These are phyloP conservation scores for Tetradesmus obliquus DNA, from an alignment of 139 green algal species.

Conservation along the genomic window DNA sequence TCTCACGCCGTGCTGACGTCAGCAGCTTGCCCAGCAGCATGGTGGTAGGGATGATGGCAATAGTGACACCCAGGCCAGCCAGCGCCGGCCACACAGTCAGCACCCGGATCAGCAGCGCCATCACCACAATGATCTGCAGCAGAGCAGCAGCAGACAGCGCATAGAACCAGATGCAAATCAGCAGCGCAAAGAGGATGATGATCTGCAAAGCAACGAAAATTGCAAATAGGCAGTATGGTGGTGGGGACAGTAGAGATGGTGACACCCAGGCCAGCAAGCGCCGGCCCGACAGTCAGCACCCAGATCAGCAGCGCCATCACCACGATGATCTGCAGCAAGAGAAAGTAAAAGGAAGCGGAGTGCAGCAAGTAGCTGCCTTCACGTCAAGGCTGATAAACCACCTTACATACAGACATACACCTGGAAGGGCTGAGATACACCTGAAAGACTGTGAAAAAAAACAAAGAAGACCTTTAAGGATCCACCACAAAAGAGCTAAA, in stretches of 20 bases:
- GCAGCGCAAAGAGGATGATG: neutral
- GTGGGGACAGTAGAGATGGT: neutral
- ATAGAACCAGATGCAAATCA: neutral
- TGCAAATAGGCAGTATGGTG: neutral
- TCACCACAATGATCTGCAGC: constrained; percentile 80
- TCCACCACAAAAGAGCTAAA: no score
- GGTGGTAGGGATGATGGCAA: constrained; percentile 83
- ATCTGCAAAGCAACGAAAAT: neutral
- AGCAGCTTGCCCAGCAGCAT: constrained; percentile 73
- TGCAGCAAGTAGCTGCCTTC: constrained; percentile 5
- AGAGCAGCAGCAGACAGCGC: constrained; percentile 66
- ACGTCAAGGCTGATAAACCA: neutral
- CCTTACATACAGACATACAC: constrained; percentile 32
- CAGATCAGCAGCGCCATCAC: neutral
- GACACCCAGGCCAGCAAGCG: neutral
- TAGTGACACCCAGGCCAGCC: constrained; percentile 76
- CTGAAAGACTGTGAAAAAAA: no score
- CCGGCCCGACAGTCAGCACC: neutral
- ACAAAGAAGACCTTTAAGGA: no score
- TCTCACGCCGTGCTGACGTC: constrained; percentile 60
- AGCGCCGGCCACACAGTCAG: constrained; percentile 76
- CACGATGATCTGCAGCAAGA: constrained; percentile 6
- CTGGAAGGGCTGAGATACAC: constrained; percentile 63
- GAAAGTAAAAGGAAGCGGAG: neutral
- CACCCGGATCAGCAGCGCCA: constrained; percentile 83